phyloP scores from a whole-genome alignment of 2,329 filamentous ascomycete genomes.

The Calonectria leucothoes region DNA sequence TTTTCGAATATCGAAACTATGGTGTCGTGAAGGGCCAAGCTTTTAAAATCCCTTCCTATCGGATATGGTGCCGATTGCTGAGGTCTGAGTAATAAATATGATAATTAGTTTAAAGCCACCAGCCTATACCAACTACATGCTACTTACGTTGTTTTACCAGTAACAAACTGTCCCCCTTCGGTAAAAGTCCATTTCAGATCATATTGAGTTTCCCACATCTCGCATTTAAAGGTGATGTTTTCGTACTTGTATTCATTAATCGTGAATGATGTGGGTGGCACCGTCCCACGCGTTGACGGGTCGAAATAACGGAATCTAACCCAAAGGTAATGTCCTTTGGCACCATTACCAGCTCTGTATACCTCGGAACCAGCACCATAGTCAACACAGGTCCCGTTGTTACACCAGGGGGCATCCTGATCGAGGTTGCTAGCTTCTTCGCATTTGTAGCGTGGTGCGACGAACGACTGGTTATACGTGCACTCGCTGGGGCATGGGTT shows the following conservation, averaged over 20 bases:
- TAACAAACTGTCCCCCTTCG: not conserved
- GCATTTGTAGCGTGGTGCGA: not conserved
- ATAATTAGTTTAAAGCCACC: too few relatives aligned
- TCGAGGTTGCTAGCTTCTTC: not conserved
- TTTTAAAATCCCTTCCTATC: not conserved
- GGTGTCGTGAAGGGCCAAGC: not conserved
- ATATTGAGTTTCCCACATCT: not conserved
- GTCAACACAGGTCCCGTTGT: not conserved
- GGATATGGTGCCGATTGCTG: too few relatives aligned
- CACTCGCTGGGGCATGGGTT: not conserved
- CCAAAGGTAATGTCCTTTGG: not conserved
- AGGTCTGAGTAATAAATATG: too few relatives aligned
- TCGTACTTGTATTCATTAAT: not conserved
- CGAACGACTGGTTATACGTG: not conserved
- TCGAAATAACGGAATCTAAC: not conserved
- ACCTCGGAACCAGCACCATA: not conserved
- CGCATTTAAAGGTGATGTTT: not conserved
- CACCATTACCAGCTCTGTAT: not conserved
- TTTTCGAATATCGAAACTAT: not conserved
- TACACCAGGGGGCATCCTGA: not conserved
- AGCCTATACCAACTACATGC: too few relatives aligned
- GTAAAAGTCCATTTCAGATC: not conserved
- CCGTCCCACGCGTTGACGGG: not conserved
- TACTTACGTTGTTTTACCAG: not conserved
- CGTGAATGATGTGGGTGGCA: not conserved